Evolutionary conservation across 495 filamentous ascomycete genomes (phyloP), one percentile per base, ranked within the genome.

Genomic region (Aspergillus cavernicola): DNA sequence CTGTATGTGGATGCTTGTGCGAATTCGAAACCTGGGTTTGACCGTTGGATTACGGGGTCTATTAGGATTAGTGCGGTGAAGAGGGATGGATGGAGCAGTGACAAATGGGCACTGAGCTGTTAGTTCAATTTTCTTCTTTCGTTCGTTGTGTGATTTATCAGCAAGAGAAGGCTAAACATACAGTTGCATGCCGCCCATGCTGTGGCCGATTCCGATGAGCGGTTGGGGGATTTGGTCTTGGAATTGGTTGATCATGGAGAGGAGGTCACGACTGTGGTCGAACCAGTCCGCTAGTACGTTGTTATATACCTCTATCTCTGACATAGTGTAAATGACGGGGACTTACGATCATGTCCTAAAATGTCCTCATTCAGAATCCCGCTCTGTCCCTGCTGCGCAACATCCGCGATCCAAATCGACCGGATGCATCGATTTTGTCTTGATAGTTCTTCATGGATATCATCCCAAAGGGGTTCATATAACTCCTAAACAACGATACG

Each of bases 171-270:
- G 35, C 9, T 11, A n/a, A 47, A 28, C 24, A 32, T 45, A 65
- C 50, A 89, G 72, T 43, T 82, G 74, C 60, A 76, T 72, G 37
- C 72, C 86, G 57, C 89, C 89, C 76, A 87, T 86, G 60, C 84
- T 88, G 68, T 95, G 89, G n/a, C 86, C 89, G 3, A 95, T 62
- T 12, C 88, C 89, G 52, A 92, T 65, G 9, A 92, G 58, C 2
- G 89, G 89, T 2, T 85, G 82, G 1, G 83, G 79, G 80, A 92
- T 89, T 40, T 83, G 55, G 4, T 66, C 87, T 31, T 75, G 73
- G 66, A 90, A 87, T 33, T 75, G 72, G 68, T 91, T 91, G 59
- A 88, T 71, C 66, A 91, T 72, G 55, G 81, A 75, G 24, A 89
- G 72, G 2, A 92, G 75, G 70, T 95, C 89, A 22, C 89, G 80